These are phyloP conservation scores for Domatiomyces catenatus DNA, from an alignment of 2,329 filamentous ascomycete genomes.

Conservation along the genomic window DNA sequence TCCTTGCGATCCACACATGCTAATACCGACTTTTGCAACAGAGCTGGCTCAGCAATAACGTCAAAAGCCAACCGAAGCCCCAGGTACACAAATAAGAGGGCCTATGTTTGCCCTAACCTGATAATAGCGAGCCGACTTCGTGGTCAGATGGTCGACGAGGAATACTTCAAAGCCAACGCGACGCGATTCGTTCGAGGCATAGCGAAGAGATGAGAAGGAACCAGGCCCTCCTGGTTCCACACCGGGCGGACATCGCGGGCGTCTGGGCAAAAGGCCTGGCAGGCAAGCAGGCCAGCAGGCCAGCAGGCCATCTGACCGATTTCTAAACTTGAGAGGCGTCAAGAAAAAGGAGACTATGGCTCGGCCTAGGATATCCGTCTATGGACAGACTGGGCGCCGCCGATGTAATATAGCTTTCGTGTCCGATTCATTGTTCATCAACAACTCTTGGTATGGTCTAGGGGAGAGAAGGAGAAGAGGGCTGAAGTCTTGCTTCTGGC, in stretches of 20 bases:
- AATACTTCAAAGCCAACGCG: neutral
- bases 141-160: neutral
- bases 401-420: neutral
- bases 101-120: neutral
- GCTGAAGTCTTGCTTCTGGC: no score
- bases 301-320: neutral
- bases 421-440: neutral
- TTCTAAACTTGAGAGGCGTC: neutral
- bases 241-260: neutral
- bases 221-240: neutral
- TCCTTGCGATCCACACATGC: conserved; percentile 7
- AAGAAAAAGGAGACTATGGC: neutral
- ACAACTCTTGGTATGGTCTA: neutral
- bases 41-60: conserved; percentile 70
- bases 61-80: conserved; percentile 41
- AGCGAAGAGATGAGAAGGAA: neutral
- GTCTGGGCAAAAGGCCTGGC: neutral
- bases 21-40: conserved; percentile 18
- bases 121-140: neutral
- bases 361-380: neutral
- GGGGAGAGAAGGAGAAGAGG: no score
- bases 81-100: neutral
- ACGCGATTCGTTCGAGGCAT: neutral
- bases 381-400: neutral
- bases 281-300: neutral